phyloP scores from a whole-genome alignment of 768 basidiomycete species.

The Lentinula edodes region DNA sequence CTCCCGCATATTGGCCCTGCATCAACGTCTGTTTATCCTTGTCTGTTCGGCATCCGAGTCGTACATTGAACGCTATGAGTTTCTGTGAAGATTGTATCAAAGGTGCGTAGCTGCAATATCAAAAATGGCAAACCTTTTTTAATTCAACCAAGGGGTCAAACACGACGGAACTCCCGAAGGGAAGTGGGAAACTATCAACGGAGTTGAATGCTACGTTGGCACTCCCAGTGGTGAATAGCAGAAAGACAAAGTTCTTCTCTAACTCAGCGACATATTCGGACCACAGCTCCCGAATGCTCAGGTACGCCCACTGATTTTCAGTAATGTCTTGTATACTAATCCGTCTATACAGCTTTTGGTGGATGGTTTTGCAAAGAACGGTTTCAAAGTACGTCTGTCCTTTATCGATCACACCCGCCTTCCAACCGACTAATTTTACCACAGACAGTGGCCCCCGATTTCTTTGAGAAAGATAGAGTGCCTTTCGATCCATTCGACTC shows the following conservation, averaged over 20 bases:
- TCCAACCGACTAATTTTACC: not conserved
- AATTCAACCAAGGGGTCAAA: not conserved
- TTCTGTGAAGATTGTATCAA: slow-evolving; percentile 6
- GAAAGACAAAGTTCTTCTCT: slow-evolving; percentile 33
- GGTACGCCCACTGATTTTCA: slow-evolving; percentile 4
- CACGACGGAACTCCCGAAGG: slow-evolving; percentile 15
- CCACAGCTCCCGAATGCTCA: slow-evolving; percentile 24
- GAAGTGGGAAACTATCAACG: slow-evolving; percentile 29
- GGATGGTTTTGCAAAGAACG: slow-evolving; percentile 11
- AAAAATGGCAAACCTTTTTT: not conserved
- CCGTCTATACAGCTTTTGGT: slow-evolving; percentile 5
- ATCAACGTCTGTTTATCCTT: no score
- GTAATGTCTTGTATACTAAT: not conserved
- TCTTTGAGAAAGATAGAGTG: slow-evolving; percentile 9
- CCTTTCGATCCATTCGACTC: slow-evolving; percentile 5
- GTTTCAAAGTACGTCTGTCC: slow-evolving; percentile 3
- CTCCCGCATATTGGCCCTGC: no score
- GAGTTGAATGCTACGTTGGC: slow-evolving; percentile 34
- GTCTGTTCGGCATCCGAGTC: no score
- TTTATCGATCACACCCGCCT: not conserved
- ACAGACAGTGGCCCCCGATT: slow-evolving; percentile 11
- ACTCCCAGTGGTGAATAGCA: slow-evolving; percentile 31
- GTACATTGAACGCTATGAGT: not conserved
- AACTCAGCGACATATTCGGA: slow-evolving; percentile 35
- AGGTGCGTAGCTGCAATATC: not conserved